phyloP scores from a whole-genome alignment of 352 stramenopile species.

The Peronospora tabacina region DNA sequence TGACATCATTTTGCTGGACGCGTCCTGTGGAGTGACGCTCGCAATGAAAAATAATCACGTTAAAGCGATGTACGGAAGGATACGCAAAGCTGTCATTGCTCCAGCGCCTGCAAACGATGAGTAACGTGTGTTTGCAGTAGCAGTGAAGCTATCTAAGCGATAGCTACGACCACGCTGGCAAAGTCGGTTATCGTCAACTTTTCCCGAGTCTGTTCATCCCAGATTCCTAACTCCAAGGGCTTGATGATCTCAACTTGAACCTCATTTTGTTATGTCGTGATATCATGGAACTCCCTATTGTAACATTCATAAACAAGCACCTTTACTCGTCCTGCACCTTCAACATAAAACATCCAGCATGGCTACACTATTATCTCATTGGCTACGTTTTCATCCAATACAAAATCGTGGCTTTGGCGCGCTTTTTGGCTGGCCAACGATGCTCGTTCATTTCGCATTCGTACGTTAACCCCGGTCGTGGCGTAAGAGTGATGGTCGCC shows the following conservation, averaged over 20 bases:
- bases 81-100: background rate
- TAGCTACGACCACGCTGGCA: too few relatives aligned
- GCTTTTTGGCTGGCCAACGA: constrained; percentile 15
- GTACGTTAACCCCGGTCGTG: background rate
- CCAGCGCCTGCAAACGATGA: constrained; percentile 51
- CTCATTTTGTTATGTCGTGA: background rate
- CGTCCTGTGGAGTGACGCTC: too few relatives aligned
- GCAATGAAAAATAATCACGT: too few relatives aligned
- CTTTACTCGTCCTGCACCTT: too few relatives aligned
- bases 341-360: background rate
- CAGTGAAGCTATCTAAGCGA: too few relatives aligned
- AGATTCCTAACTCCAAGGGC: background rate
- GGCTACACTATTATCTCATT: constrained; percentile 16
- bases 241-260: too few relatives aligned
- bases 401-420: background rate
- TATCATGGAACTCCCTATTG: background rate
- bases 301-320: background rate
- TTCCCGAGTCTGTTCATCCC: constrained; percentile 1
- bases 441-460: constrained; percentile 15
- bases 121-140: constrained; percentile 22
- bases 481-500: constrained; percentile 55
- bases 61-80: too few relatives aligned
- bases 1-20: too few relatives aligned
- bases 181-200: constrained; percentile 29
- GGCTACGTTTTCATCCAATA: constrained; percentile 17